Base-by-base conservation (phyloP, 2,329 filamentous ascomycete genomes). In the Graphilbum ipis-grandicollis region DNA sequence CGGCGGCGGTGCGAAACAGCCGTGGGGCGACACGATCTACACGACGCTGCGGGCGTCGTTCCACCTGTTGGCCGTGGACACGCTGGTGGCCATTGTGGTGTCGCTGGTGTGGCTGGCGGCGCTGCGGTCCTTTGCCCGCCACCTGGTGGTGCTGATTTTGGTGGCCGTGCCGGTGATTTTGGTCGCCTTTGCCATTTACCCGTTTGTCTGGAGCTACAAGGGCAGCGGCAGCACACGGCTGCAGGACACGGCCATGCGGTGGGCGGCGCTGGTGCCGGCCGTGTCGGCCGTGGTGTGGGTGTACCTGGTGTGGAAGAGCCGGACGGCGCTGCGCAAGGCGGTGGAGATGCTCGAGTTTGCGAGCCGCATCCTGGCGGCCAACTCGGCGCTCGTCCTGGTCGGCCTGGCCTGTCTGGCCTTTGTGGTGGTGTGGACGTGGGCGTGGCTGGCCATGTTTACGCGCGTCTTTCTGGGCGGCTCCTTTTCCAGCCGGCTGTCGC, bases 401-500 rank as follows among this genome's bases (percentile, higher is more conserved):
- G 90, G 90, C 3, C 78, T 94, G 48, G 73, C 67, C 10, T 79
- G 79, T 18, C 67, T 96, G 13, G 68, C 63, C 7, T 62, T 76
- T 19, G 79, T 93, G 31, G 80, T 94, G 9, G 60, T 73, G 13
- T 96, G 86, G 79, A 94, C 86, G 0, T 98, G 90, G 90, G 56
- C 81, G 7, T 98, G 90, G 90, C 73, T 96, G 46, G 75, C 76
- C 48, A 94, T 98, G 85, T 96, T 98, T 56, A 88, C 86, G 8
- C 72, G 85, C 32, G 77, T 96, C 40, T 98, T 98, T 55, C 73
- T 96, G 41, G 84, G 83, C n/a, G 90, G 90, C 0, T 80, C 86
- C 54, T 75, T 88, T 45, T 74, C 75, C 14, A 71, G 68, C 41
- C 60, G 53, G 17, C 60, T 76, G 22, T 60, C 65, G 1, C 54